Evolutionary conservation across 495 filamentous ascomycete genomes (phyloP).

Genomic region (Amniculicola lignicola): DNA sequence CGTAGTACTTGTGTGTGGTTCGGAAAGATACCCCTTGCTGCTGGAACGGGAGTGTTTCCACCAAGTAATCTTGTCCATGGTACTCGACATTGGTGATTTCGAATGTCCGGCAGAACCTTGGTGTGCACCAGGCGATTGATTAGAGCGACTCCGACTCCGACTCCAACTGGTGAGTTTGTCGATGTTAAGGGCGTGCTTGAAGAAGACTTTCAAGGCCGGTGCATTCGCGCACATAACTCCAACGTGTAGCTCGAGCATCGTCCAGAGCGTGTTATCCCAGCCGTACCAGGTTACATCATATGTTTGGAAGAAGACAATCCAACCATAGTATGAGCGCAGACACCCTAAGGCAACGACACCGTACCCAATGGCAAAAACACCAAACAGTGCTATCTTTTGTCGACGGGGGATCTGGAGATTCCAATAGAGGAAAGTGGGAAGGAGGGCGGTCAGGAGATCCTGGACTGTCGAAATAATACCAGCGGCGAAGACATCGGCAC

Average conservation of each 20-base stretch:
- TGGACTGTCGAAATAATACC: constrained; percentile 22
- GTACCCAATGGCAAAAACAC: constrained; percentile 31
- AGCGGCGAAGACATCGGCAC: constrained; percentile 17
- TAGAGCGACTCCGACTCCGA: constrained; percentile 11
- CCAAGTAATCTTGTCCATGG: neutral
- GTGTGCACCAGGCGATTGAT: neutral
- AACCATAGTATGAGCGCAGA: constrained; percentile 12
- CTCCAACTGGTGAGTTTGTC: constrained; percentile 10
- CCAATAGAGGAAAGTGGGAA: constrained; percentile 33
- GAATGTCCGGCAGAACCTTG: neutral
- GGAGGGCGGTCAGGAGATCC: constrained; percentile 23
- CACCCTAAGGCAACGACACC: constrained; percentile 5
- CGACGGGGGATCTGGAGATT: constrained; percentile 27
- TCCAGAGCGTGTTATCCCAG: constrained; percentile 5
- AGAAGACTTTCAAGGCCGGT: constrained; percentile 29
- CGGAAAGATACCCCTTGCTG: neutral
- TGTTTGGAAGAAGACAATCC: constrained; percentile 14
- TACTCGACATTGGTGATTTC: neutral
- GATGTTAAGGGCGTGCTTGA: constrained; percentile 14
- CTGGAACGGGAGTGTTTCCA: neutral
- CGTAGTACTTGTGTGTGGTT: neutral
- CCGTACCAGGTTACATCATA: constrained; percentile 25
- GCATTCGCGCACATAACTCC: constrained; percentile 22
- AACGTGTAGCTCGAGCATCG: constrained; percentile 18
- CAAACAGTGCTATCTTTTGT: constrained; percentile 29